These are phyloP conservation scores for Pyrus betulifolia DNA, from an alignment of 306 rosid species.

Conservation along the genomic window DNA sequence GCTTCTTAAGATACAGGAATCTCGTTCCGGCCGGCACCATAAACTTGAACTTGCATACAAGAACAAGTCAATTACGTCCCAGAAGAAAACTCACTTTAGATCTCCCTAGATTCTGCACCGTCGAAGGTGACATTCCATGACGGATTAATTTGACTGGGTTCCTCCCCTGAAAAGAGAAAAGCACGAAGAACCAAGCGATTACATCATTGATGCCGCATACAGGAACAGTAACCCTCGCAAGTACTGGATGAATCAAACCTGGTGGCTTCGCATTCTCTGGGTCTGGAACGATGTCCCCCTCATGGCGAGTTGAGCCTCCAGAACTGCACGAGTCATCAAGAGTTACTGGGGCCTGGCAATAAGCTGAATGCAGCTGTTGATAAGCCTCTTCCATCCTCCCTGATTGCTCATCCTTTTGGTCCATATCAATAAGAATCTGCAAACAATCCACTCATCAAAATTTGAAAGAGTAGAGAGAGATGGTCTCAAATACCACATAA, in stretches of 20 bases:
- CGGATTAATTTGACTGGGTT: constrained; percentile 4
- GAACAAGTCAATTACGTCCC: neutral
- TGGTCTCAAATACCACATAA: neutral
- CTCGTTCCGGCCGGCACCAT: neutral
- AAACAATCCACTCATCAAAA: constrained; percentile 8
- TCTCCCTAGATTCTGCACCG: constrained; percentile 8
- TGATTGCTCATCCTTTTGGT: constrained; percentile 50
- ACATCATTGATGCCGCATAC: constrained; percentile 17
- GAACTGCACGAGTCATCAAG: constrained; percentile 12
- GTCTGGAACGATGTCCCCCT: constrained; percentile 6
- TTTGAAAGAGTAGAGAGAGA: constrained; percentile 2
- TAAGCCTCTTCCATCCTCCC: constrained; percentile 55
- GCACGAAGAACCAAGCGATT: constrained; percentile 18
- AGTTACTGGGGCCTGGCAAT: constrained; percentile 40
- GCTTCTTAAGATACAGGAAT: neutral
- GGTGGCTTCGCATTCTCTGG: constrained; percentile 15
- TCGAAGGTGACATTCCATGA: constrained; percentile 24
- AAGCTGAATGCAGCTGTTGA: constrained; percentile 46
- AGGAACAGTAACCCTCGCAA: constrained; percentile 11
- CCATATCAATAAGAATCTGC: constrained; percentile 82
- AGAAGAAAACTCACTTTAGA: neutral
- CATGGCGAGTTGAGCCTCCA: constrained; percentile 23
- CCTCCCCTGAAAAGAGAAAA: constrained; percentile 33
- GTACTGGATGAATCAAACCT: constrained; percentile 54
- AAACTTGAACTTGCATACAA: neutral